Percentiles rank a stretch among this genome's conserved stretches.
phyloP scores from a whole-genome alignment of 1,284 basidiomycete genomes.

The Neonothopanus nambi region DNA sequence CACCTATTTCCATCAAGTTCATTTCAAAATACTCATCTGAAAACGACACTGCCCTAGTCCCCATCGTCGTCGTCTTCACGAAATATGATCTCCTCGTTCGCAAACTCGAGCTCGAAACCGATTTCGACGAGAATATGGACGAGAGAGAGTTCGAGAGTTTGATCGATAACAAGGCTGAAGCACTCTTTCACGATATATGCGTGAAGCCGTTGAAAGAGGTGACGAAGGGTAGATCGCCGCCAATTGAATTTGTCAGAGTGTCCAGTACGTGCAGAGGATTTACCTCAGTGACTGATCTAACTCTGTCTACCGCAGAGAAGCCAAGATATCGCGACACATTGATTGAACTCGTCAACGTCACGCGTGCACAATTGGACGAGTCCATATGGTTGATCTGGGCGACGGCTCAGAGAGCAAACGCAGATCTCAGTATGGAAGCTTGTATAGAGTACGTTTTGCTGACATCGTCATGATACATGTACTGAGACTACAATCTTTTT shows the following conservation, averaged over 20 bases:
- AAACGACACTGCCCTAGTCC: slow-evolving; percentile 20
- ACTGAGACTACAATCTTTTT: neutral
- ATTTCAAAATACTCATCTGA: neutral
- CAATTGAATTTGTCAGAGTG: slow-evolving; percentile 2
- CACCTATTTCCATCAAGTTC: neutral
- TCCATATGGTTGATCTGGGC: slow-evolving; percentile 20
- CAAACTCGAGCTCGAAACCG: slow-evolving; percentile 11
- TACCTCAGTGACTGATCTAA: neutral
- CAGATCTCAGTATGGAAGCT: slow-evolving; percentile 19
- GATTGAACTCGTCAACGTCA: slow-evolving; percentile 4
- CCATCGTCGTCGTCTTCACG: slow-evolving; percentile 30
- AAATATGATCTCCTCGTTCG: slow-evolving; percentile 27
- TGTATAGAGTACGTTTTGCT: slow-evolving; percentile 20
- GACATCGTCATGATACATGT: neutral
- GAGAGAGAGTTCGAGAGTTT: slow-evolving; percentile 1
- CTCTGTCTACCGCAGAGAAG: slow-evolving; percentile 3
- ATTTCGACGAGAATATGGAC: slow-evolving; percentile 2
- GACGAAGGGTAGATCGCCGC: neutral
- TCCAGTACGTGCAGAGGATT: slow-evolving; percentile 1
- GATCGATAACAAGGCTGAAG: slow-evolving; percentile 3
- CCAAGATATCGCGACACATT: slow-evolving; percentile 8
- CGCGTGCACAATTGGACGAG: slow-evolving; percentile 14
- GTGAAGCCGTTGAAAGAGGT: slow-evolving; percentile 6
- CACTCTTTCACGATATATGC: slow-evolving; percentile 4
- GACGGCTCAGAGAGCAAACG: slow-evolving; percentile 19